Conservation (phyloP, 768 basidiomycete species). For the Auricularia cornea region DNA sequence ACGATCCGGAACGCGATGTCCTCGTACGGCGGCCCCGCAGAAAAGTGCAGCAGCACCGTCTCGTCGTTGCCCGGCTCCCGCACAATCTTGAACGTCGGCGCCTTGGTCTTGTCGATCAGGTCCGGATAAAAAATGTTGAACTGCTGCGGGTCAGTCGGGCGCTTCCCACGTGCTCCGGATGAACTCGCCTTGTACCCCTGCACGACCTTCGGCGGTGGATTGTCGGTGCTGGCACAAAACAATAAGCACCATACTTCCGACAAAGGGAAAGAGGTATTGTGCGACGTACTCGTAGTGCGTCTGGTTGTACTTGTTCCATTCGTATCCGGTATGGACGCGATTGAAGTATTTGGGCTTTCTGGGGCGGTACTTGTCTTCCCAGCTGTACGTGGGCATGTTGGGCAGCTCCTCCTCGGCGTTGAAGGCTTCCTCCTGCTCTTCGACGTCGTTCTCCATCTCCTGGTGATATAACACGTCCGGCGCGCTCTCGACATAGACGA, state of each 20-base stretch:
- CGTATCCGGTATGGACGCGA: conserved; percentile 96
- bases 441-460: conserved; percentile 85
- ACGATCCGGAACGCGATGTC: conserved; percentile 98
- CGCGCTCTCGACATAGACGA: conserved; percentile 60
- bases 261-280: background rate
- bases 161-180: conserved; percentile 1
- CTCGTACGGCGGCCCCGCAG: conserved; percentile 95
- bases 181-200: conserved; percentile 88
- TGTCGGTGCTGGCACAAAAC: conserved; percentile 64
- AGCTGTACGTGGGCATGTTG: conserved; percentile 82
- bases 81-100: conserved; percentile 93
- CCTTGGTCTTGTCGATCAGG: conserved; percentile 95
- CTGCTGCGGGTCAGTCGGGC: conserved; percentile 24
- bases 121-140: conserved; percentile 99
- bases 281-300: conserved; percentile 92
- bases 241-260: background rate
- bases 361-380: conserved; percentile 98
- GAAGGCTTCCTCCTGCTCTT: conserved; percentile 94
- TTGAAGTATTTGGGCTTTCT: conserved; percentile 98
- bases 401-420: conserved; percentile 85
- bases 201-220: conserved; percentile 98
- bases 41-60: conserved; percentile 87
- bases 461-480: conserved; percentile 87
- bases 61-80: conserved; percentile 93
- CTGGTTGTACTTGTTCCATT: conserved; percentile 99